Evolutionary conservation across 2,329 filamentous ascomycete species (phyloP), one percentile per base, ranked within the genome.

Genomic region (Madurella fahalii): DNA sequence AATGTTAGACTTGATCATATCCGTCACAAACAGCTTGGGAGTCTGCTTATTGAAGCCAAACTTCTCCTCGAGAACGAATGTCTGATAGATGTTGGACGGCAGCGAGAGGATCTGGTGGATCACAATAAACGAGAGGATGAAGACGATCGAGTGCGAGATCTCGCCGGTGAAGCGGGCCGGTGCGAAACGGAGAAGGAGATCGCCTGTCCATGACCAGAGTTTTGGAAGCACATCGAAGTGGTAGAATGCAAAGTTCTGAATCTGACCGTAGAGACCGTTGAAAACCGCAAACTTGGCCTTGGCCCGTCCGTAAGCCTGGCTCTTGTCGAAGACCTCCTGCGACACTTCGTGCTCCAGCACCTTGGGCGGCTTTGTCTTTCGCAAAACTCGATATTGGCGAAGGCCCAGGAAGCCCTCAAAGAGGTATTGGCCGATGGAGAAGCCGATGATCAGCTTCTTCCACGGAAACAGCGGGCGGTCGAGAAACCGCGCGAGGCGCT

Each of bases 41-140:
- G 94, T 97, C 79, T 96, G 91, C 77, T 99, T 99, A 75, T 99
- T 99, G 83, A 99, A 99, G 47, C 94, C 94, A 65, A 95, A 99
- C 69, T 90, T 89, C 74, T 96, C 92, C 73, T 99, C 94, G 53
- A 99, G 79, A 46, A 97, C 89, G 68, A 99, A 99, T 12, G 90
- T 94, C 74, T 92, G 86, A 78, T 97, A 99, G 71, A 96, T 85
- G 52, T 85, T 88, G 57, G 85, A 82, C 2, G 94, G 94, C 50
- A 97, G 76, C 54, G 86, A 87, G 60, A 96, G 74, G 52, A 89
- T 62, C 66, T 93, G 90, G 64, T 91, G 87, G 65, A 95, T 81
- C 65, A 95, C 72, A 64, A 90, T 87, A 72, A 96, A 95, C 54
- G 83, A 78, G 67, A 97, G 86, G 71, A 96, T 83, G 76, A 97